Conservation (phyloP, 2,329 filamentous ascomycete genomes). For the Sporothrix phasma region DNA sequence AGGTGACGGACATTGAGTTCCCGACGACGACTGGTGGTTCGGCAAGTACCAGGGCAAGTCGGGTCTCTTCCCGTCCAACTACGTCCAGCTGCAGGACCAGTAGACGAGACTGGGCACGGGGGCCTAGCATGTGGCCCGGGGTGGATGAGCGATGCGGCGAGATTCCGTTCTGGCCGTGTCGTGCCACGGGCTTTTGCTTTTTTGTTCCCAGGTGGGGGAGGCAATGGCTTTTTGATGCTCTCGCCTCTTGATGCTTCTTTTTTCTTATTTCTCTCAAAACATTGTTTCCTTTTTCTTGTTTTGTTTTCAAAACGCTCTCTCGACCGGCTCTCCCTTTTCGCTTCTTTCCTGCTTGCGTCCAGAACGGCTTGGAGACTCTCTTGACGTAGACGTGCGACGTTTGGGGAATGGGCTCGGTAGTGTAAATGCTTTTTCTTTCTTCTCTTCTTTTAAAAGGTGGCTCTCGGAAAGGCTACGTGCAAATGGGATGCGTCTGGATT, state of each 20-base stretch:
- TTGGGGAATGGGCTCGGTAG: neutral
- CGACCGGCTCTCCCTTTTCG: neutral
- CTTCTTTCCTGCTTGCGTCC: neutral
- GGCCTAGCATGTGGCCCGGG: neutral
- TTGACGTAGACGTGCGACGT: neutral
- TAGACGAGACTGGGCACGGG: constrained; percentile 1
- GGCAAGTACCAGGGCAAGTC: constrained; percentile 70
- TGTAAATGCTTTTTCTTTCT: no score
- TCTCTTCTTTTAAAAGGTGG: neutral
- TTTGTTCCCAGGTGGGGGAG: neutral
- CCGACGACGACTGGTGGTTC: constrained; percentile 98
- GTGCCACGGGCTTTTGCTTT: neutral
- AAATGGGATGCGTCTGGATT: no score
- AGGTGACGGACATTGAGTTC: constrained; percentile 76
- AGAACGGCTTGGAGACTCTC: neutral
- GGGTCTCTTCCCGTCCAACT: constrained; percentile 76
- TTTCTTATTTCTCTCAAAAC: neutral
- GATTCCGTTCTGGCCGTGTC: no score
- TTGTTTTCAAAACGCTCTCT: neutral
- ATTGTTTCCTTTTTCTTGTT: neutral
- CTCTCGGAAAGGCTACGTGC: neutral
- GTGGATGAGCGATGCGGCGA: neutral
- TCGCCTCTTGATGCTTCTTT: neutral
- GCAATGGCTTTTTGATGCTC: neutral
- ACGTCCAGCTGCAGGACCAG: constrained; percentile 46